These are phyloP conservation scores for Fusarium sublunatum DNA, from an alignment of 2,329 filamentous ascomycete species.

Conservation along the genomic window DNA sequence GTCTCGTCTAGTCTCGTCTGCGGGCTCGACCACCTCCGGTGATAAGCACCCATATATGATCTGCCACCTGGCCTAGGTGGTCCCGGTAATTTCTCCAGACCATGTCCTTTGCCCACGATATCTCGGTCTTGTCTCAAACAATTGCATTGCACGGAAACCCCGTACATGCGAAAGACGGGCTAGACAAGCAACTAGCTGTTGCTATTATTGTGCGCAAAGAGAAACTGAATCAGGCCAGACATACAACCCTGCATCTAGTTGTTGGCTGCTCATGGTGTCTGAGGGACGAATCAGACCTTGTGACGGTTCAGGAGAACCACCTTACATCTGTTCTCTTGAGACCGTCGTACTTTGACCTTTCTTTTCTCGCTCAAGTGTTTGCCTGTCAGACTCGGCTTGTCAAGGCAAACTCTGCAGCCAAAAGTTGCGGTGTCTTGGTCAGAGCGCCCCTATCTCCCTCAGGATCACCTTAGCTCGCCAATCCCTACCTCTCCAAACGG, in stretches of 20 bases:
- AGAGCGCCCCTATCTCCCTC: conserved; percentile 37
- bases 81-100: conserved; percentile 34
- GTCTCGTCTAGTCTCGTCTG: too few species aligned
- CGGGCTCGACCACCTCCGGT: conserved; percentile 5
- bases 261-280: not conserved
- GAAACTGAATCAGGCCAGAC: conserved; percentile 33
- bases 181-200: conserved; percentile 17
- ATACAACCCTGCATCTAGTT: conserved; percentile 18
- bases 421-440: conserved; percentile 38
- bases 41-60: conserved; percentile 33
- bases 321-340: conserved; percentile 13
- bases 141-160: conserved; percentile 1
- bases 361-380: not conserved
- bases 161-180: conserved; percentile 2
- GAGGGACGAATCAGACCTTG: conserved; percentile 34
- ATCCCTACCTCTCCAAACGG: conserved; percentile 31
- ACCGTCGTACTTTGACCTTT: conserved; percentile 10
- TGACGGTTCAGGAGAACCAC: not conserved
- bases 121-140: conserved; percentile 3
- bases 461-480: conserved; percentile 22
- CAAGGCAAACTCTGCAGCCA: conserved; percentile 3
- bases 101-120: conserved; percentile 16
- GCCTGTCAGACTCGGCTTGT: not conserved
- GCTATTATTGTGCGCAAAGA: conserved; percentile 29
- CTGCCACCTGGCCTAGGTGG: conserved; percentile 42